Evolutionary conservation across 305 asterid species (phyloP), one percentile per base, ranked within the genome.

Genomic region (Fraxinus xanthoxyloides): DNA sequence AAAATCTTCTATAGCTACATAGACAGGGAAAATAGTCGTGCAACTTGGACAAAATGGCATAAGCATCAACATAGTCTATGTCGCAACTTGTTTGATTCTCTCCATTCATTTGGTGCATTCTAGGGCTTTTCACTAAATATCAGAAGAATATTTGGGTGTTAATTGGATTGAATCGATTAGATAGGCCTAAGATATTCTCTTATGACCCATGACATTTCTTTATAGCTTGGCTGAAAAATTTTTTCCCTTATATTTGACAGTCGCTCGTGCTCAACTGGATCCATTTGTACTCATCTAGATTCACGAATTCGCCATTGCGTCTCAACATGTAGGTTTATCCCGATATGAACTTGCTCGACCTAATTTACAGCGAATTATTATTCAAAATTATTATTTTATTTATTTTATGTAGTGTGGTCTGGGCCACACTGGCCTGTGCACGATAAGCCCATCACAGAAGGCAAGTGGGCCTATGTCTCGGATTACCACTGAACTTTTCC

Each of bases 11-110:
- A 32, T 32, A 32, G 6, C 1, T 38, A 65, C 17, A 10, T 74
- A 63, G 35, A 65, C 72, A 75, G 83, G 75, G 87, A 84, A 85
- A 82, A 80, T 61, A 35, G 79, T 2, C 43, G 78, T 79, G 83
- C 79, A 26, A 75, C n/a, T 80, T 82, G 84, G 81, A 73, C 81
- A 80, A 85, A 81, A 86, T 83, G 87, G 85, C 85, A 81, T 79
- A 83, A 82, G 63, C 86, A 87, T 75, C 87, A 87, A 82, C 43
- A 70, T 87, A 77, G 81, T 51, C 63, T 4, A 51, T 72, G 80
- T 61, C 76, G 76, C 80, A 84, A 76, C 19, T 81, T 81, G 72
- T 38, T 35, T 76, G 82, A 86, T 84, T 84, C 79, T 30, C 40
- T 51, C 21, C 28, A 72, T 77, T 78, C 26, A 0, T 77, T 86